Evolutionary conservation across 2,329 filamentous ascomycete genomes (phyloP).

Genomic region (Botrytis galanthina): DNA sequence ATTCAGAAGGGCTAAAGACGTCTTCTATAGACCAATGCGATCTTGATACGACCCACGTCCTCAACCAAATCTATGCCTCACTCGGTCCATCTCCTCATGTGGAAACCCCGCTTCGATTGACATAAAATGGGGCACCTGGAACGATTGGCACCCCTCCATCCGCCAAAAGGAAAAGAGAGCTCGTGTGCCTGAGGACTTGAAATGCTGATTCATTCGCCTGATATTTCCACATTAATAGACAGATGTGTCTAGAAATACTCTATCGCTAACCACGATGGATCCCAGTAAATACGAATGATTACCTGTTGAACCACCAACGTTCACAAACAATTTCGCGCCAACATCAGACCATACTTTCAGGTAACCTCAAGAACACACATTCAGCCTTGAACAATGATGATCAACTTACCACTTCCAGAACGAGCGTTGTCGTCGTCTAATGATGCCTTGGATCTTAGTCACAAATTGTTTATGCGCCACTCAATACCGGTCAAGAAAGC

Average conservation of each 20-base stretch:
- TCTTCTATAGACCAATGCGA: not conserved
- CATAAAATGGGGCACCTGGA: not conserved
- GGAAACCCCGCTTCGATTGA: not conserved
- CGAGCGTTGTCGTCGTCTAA: constrained; percentile 2
- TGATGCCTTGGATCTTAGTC: not conserved
- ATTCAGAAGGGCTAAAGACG: not conserved
- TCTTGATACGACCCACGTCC: not conserved
- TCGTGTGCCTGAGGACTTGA: not conserved
- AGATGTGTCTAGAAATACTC: not conserved
- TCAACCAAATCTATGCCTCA: not conserved
- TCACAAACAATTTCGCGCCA: not conserved
- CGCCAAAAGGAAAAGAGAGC: not conserved
- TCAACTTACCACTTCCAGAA: not conserved
- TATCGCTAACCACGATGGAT: not conserved
- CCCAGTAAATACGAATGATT: not conserved
- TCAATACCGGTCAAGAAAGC: not conserved
- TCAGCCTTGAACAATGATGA: not conserved
- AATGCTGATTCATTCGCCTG: not conserved
- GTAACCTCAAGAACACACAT: not conserved
- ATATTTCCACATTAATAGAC: not conserved
- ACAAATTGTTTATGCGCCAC: not conserved
- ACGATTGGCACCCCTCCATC: not conserved
- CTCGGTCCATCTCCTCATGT: not conserved
- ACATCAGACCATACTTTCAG: not conserved
- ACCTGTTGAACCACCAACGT: not conserved